Evolutionary conservation across 2,329 filamentous ascomycete genomes (phyloP).

Genomic region (Claviceps capensis): DNA sequence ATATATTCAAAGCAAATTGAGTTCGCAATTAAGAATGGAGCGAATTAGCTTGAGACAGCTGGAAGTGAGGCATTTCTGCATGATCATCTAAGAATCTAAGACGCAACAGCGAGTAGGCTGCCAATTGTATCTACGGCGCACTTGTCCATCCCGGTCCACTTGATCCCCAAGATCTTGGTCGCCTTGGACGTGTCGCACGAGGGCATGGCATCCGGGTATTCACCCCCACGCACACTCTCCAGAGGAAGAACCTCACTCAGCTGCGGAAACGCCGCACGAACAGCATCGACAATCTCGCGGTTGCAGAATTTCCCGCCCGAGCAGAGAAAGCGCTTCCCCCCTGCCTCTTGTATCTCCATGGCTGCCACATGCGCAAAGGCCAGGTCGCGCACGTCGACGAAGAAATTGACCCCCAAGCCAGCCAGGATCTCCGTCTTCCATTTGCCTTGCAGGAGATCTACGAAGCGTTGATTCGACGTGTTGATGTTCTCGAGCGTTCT

Average conservation of each 20-base stretch:
- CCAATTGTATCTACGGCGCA: neutral
- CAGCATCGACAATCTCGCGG: conserved; percentile 27
- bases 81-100: neutral
- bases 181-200: neutral
- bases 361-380: conserved; percentile 39
- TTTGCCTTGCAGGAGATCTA: conserved; percentile 14
- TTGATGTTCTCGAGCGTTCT: conserved; percentile 32
- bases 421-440: conserved; percentile 17
- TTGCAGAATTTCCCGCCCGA: conserved; percentile 34
- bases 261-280: conserved; percentile 36
- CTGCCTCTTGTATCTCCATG: conserved; percentile 32
- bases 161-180: neutral
- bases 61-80: too few species aligned
- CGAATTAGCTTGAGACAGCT: too few species aligned
- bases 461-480: conserved; percentile 39
- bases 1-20: too few species aligned
- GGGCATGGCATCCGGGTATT: neutral
- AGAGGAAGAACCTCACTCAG: conserved; percentile 31
- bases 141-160: conserved; percentile 3
- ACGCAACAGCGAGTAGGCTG: neutral
- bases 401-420: conserved; percentile 28
- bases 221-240: neutral
- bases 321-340: conserved; percentile 37
- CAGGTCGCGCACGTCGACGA: conserved; percentile 44
- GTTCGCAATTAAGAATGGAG: too few species aligned